These are phyloP conservation scores for Citrullus mucosospermus DNA, from an alignment of 306 rosid genomes.

Conservation along the genomic window DNA sequence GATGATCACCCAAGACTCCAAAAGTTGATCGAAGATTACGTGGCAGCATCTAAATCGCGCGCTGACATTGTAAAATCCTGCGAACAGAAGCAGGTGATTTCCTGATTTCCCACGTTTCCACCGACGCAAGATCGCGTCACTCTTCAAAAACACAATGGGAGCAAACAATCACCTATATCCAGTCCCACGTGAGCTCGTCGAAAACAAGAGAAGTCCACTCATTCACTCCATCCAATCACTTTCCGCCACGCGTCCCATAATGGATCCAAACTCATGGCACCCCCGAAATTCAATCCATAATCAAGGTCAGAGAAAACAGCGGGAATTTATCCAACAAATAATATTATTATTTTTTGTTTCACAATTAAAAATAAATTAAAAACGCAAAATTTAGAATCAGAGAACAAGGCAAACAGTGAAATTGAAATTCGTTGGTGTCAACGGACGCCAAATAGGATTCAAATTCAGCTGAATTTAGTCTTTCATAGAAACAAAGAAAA, in stretches of 20 bases:
- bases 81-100: neutral
- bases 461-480: neutral
- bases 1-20: neutral
- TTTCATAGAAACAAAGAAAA: neutral
- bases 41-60: neutral
- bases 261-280: neutral
- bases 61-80: neutral
- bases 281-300: constrained; percentile 5
- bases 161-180: neutral
- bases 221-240: neutral
- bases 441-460: constrained; percentile 6
- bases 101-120: constrained; percentile 3
- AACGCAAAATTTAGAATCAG: neutral
- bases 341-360: neutral
- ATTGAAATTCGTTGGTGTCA: neutral
- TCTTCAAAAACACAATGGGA: neutral
- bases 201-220: neutral
- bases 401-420: neutral
- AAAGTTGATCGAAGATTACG: neutral
- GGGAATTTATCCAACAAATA: constrained; percentile 1
- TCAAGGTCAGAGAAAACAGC: constrained; percentile 6
- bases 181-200: neutral
- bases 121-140: constrained; percentile 5
- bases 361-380: neutral
- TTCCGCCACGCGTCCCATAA: neutral